phyloP scores from a whole-genome alignment of 176 grass and related monocot genomes.

The barley (Hordeum vulgare) region DNA sequence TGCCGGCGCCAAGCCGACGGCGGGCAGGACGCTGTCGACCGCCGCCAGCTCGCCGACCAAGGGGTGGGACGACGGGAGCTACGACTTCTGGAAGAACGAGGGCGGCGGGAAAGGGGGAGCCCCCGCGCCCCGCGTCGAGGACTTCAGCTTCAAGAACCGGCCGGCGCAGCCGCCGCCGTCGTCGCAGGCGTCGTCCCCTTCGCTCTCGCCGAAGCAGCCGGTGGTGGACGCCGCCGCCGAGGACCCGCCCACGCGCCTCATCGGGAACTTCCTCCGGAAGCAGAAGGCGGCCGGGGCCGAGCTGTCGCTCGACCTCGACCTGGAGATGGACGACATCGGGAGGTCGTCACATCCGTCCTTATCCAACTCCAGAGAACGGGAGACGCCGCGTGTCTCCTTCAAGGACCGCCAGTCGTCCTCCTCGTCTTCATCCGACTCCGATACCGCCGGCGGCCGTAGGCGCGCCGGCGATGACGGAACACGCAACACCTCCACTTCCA shows the following conservation, averaged over 20 bases:
- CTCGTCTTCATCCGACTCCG: slow-evolving; percentile 13
- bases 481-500: slow-evolving; percentile 54
- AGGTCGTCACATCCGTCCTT: slow-evolving; percentile 23
- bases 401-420: slow-evolving; percentile 3
- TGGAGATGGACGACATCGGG: slow-evolving; percentile 73
- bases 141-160: slow-evolving; percentile 64
- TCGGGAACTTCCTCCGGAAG: slow-evolving; percentile 70
- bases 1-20: slow-evolving; percentile 13
- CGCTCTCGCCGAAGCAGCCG: neutral
- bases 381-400: slow-evolving; percentile 56
- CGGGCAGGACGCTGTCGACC: neutral
- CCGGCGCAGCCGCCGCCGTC: neutral
- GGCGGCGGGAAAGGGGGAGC: neutral
- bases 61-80: slow-evolving; percentile 56
- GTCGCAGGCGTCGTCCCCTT: slow-evolving; percentile 17
- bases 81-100: slow-evolving; percentile 39
- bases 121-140: neutral
- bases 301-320: slow-evolving; percentile 58
- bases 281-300: slow-evolving; percentile 52
- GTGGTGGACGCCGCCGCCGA: slow-evolving; percentile 18
- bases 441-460: slow-evolving; percentile 15
- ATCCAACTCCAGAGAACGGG: slow-evolving; percentile 55
- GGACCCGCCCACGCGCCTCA: slow-evolving; percentile 81
- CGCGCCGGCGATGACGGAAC: slow-evolving; percentile 3
- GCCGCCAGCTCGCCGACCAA: slow-evolving; percentile 22